phyloP scores from a whole-genome alignment of 306 rosid genomes.

The Carpinus viminea region DNA sequence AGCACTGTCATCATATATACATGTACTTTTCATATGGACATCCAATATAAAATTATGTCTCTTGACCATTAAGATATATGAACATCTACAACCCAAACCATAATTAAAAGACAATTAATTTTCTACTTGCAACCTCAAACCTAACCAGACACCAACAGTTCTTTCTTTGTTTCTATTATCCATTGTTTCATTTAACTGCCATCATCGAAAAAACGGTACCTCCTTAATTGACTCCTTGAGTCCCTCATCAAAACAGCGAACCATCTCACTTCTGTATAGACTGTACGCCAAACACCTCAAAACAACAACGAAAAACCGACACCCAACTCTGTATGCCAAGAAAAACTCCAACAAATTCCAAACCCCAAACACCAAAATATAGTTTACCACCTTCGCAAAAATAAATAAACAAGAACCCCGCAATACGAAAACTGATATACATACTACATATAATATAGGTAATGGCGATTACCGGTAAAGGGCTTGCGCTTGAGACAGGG shows the following conservation, averaged over 20 bases:
- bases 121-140: not conserved
- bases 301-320: not conserved
- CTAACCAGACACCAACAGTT: not conserved
- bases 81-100: not conserved
- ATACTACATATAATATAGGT: not conserved
- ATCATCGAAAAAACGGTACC: not conserved
- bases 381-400: too few relatives aligned
- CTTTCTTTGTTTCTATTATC: not conserved
- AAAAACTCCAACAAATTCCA: too few relatives aligned
- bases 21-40: too few relatives aligned
- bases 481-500: slow-evolving; percentile 81
- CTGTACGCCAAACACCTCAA: not conserved
- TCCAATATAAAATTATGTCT: too few relatives aligned
- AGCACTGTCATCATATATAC: too few relatives aligned
- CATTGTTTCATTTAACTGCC: not conserved
- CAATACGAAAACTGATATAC: not conserved
- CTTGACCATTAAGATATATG: not conserved
- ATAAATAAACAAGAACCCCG: too few relatives aligned
- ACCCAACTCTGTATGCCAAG: too few relatives aligned
- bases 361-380: too few relatives aligned
- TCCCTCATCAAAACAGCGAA: not conserved
- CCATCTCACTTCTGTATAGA: too few relatives aligned
- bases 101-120: not conserved
- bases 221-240: not conserved
- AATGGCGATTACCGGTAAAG: slow-evolving; percentile 55